Percentiles rank a stretch among this genome's conserved stretches.
phyloP scores from a whole-genome alignment of 1,284 basidiomycete species.

The Cryptococcus jaspeensis region DNA sequence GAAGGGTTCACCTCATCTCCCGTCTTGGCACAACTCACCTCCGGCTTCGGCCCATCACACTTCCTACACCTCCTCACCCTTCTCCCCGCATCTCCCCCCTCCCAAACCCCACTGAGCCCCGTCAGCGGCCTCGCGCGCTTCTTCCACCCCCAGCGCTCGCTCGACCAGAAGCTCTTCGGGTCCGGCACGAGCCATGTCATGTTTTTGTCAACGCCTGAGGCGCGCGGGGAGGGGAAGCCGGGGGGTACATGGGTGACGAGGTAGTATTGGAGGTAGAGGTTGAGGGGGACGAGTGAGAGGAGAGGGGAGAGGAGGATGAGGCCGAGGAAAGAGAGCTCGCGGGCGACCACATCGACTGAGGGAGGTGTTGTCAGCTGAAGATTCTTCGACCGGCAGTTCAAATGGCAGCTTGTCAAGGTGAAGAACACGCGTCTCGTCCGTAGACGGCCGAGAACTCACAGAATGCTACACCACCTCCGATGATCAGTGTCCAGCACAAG shows the following conservation, averaged over 20 bases:
- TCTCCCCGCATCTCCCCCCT: conserved; percentile 11
- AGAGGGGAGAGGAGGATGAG: conserved; percentile 58
- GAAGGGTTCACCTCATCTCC: neutral
- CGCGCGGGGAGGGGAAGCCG: conserved; percentile 59
- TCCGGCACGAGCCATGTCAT: conserved; percentile 28
- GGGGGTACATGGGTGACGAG: conserved; percentile 74
- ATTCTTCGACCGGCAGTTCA: no score
- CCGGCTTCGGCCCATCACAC: conserved; percentile 72
- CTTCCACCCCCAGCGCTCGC: conserved; percentile 33
- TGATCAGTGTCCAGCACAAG: conserved; percentile 70
- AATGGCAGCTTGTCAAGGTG: neutral
- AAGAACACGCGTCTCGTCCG: neutral
- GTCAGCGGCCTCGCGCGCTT: conserved; percentile 15
- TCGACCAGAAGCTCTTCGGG: conserved; percentile 23
- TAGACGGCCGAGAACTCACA: conserved; percentile 59
- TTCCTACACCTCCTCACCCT: conserved; percentile 63
- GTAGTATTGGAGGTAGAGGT: conserved; percentile 79
- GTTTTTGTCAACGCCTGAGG: conserved; percentile 21
- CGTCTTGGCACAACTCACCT: conserved; percentile 59
- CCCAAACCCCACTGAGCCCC: conserved; percentile 1
- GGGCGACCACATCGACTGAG: conserved; percentile 68
- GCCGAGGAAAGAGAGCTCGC: conserved; percentile 58
- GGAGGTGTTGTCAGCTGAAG: no score
- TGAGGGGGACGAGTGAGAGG: conserved; percentile 71
- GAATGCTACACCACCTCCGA: conserved; percentile 70